Base-by-base conservation (phyloP, 805 yeast species). In the Ogataea naganishii region DNA sequence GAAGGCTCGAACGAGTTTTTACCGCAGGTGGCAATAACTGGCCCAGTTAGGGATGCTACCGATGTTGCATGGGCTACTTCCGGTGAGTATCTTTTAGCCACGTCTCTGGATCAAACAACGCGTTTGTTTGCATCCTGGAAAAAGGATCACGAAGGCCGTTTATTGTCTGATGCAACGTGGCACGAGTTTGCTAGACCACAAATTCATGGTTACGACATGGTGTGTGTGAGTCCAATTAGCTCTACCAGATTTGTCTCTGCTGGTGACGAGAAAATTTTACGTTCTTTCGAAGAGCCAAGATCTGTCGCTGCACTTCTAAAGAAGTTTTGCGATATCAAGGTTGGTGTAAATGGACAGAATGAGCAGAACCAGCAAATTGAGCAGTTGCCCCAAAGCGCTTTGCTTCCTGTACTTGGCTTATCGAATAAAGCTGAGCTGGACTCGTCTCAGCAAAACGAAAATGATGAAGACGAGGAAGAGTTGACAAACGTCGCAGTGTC, bases 201-300 rank as follows among this genome's bases (percentile, higher is more conserved):
- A 54, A 92, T 92, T 39, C 99, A 92, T 53, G 99, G 99, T 7
- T 92, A 85, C 50, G 97, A 92, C 49, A 86, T 92, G 96, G 67
- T 83, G 22, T 76, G 95, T 41, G 62, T 82, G 6, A 72, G 76
- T 22, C 64, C 80, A 9, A 53, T 92, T 10, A 56, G 70, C 12
- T 56, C 64, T 29, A 64, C 80, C 1, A 61, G 69, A 39, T 89
- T 83, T 58, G 81, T 88, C 3, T 83, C 95, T 31, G 97, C 88
- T 11, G 97, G 96, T 27, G 99, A 94, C 49, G 99, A 92, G 49
- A 94, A 92, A 58, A 76, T 85, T 8, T 55, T 89, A 39, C 66
- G 99, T 42, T 82, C 86, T 1, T 92, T 94, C 51, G 88, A 81
- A 40, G 80, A 82, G 60, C 95, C 99, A 10, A 69, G 70, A 31